phyloP scores from a whole-genome alignment of 1,139 yeast genomes.

The Pichia sp. region DNA sequence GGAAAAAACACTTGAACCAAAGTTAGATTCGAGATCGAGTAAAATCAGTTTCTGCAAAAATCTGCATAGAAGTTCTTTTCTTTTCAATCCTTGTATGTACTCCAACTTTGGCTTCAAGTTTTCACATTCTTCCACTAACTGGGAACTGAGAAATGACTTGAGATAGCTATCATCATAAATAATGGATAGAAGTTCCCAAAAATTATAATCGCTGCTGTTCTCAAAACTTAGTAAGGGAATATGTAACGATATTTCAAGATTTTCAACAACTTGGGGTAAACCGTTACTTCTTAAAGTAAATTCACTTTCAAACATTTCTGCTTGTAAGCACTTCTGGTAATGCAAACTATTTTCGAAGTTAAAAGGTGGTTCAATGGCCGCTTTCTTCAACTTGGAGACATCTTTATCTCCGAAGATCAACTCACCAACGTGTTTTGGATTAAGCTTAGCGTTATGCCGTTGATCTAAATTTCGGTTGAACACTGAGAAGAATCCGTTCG shows the following conservation, averaged over 20 bases:
- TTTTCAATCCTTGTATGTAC: conserved; percentile 34
- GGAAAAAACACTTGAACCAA: conserved; percentile 12
- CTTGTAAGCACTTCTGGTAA: conserved; percentile 14
- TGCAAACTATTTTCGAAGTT: conserved; percentile 14
- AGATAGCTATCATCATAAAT: conserved; percentile 47
- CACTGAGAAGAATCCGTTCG: conserved; percentile 52
- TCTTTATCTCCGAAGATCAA: conserved; percentile 48
- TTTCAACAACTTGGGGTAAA: conserved; percentile 34
- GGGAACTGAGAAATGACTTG: conserved; percentile 20
- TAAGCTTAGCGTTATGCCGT: conserved; percentile 26
- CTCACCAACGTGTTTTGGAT: conserved; percentile 42
- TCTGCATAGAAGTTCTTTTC: conserved; percentile 43
- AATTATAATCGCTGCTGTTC: conserved; percentile 25
- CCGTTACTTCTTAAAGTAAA: conserved; percentile 18
- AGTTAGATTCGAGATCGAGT: conserved; percentile 39
- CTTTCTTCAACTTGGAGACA: conserved; percentile 20
- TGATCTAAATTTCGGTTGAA: conserved; percentile 32
- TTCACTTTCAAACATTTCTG: conserved; percentile 16
- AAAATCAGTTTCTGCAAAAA: conserved; percentile 58
- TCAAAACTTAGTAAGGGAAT: conserved; percentile 28
- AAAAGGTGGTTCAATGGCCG: conserved; percentile 9
- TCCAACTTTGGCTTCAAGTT: conserved; percentile 28
- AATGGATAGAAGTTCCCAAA: conserved; percentile 54
- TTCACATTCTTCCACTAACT: conserved; percentile 31
- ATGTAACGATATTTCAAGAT: conserved; percentile 29